Evolutionary conservation across 2,329 filamentous ascomycete genomes (phyloP).

Genomic region (Parasarocladium wereldwijsianum): DNA sequence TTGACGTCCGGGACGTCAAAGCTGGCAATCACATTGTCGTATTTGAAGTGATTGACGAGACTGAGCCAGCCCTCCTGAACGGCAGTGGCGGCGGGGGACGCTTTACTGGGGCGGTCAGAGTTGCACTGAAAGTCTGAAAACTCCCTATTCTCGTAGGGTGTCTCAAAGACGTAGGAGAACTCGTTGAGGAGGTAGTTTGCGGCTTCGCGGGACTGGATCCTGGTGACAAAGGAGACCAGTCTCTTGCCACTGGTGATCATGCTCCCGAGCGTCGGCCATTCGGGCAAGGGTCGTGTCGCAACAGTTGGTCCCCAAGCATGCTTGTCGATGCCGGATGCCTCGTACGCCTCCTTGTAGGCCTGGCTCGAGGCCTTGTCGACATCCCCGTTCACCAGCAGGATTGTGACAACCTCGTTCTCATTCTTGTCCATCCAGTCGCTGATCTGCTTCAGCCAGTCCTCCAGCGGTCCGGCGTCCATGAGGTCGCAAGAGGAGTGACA

Average conservation of each 20-base stretch:
- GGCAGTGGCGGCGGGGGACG: conserved; percentile 35
- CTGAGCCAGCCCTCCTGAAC: conserved; percentile 46
- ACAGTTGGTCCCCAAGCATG: conserved; percentile 44
- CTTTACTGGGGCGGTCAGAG: conserved; percentile 45
- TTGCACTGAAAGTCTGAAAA: conserved; percentile 57
- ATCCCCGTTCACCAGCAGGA: conserved; percentile 60
- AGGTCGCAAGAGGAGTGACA: conserved; percentile 57
- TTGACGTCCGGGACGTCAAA: conserved; percentile 48
- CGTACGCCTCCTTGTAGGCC: conserved; percentile 31
- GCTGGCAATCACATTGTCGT: conserved; percentile 36
- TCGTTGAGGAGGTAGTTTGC: conserved; percentile 48
- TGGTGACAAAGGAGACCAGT: conserved; percentile 55
- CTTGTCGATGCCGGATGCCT: conserved; percentile 41
- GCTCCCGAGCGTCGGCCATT: conserved; percentile 58
- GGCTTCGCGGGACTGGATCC: conserved; percentile 23
- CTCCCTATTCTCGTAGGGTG: conserved; percentile 47
- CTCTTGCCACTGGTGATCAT: conserved; percentile 52
- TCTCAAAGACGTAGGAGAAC: conserved; percentile 59
- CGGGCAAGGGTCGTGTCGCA: conserved; percentile 19
- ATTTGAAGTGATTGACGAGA: conserved; percentile 70
- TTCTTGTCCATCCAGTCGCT: conserved; percentile 55
- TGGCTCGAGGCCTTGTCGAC: conserved; percentile 39
- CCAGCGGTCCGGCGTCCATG: conserved; percentile 53
- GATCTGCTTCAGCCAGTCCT: conserved; percentile 48
- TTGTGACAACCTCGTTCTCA: conserved; percentile 60